A percentile compares a stretch with the other conserved stretches of the same genome.
These are phyloP conservation scores for Lathyrus tuberosus DNA, from an alignment of 306 rosid genomes.

Conservation along the genomic window DNA sequence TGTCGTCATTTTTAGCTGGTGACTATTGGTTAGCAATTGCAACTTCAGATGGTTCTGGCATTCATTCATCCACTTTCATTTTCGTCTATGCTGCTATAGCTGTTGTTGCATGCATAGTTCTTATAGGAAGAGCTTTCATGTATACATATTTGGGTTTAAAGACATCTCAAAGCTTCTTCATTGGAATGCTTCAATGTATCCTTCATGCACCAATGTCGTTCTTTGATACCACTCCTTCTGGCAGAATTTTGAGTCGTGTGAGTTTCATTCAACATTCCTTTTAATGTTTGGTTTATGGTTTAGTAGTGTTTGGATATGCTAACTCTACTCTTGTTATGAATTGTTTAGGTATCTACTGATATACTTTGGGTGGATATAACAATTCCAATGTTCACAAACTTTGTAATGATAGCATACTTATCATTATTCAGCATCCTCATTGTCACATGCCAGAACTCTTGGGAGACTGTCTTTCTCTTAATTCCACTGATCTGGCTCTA, in stretches of 20 bases:
- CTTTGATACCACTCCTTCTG: conserved; percentile 94
- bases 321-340: conserved; percentile 18
- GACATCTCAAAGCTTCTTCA: conserved; percentile 75
- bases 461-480: conserved; percentile 77
- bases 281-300: background rate
- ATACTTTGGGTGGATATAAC: conserved; percentile 65
- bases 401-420: conserved; percentile 51
- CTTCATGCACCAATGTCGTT: conserved; percentile 91
- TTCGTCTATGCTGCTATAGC: conserved; percentile 62
- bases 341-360: conserved; percentile 75
- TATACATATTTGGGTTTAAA: conserved; percentile 62
- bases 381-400: conserved; percentile 60
- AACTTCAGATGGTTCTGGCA: conserved; percentile 52
- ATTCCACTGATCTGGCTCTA: conserved; percentile 78
- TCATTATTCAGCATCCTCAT: conserved; percentile 56
- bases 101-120: conserved; percentile 39
- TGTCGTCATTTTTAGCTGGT: conserved; percentile 52
- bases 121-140: conserved; percentile 47
- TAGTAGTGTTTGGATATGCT: conserved; percentile 3
- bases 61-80: conserved; percentile 57
- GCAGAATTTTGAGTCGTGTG: conserved; percentile 87
- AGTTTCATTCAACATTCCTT: conserved; percentile 24
- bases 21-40: conserved; percentile 85
- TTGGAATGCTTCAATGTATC: conserved; percentile 60
- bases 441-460: conserved; percentile 68